These are phyloP conservation scores for Rhodotorula babjevae DNA, from an alignment of 768 basidiomycete genomes.

Conservation along the genomic window DNA sequence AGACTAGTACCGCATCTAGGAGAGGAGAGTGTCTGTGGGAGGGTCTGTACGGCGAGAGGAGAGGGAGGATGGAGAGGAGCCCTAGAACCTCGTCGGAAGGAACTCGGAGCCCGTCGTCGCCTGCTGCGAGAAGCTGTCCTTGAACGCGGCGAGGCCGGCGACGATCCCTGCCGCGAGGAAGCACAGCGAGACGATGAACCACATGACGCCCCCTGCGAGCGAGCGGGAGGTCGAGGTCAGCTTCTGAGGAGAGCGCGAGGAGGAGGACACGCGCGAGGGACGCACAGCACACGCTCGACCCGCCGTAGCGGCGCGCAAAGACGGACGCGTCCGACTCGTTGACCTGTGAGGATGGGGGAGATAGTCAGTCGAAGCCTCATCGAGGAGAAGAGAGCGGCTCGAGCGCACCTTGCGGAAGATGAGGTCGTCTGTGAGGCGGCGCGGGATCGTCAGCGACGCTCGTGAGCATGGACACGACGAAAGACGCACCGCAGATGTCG, in stretches of 20 bases:
- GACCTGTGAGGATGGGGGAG: slow-evolving; percentile 45
- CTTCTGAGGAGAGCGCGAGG: neutral
- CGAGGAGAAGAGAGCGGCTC: slow-evolving; percentile 53
- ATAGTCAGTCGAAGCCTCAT: neutral
- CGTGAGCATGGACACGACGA: too few species aligned
- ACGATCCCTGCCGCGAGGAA: slow-evolving; percentile 73
- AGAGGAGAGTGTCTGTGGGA: neutral
- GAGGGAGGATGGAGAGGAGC: neutral
- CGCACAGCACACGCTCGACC: neutral
- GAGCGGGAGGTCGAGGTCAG: neutral
- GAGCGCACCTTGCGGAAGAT: slow-evolving; percentile 53
- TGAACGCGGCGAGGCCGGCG: slow-evolving; percentile 39
- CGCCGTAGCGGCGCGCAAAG: slow-evolving; percentile 68
- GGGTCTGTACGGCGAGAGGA: neutral
- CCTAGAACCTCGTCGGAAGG: slow-evolving; percentile 32
- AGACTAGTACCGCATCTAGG: neutral
- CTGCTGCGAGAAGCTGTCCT: slow-evolving; percentile 29
- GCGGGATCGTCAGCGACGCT: neutral
- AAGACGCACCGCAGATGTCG: too few species aligned
- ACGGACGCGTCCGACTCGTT: slow-evolving; percentile 82
- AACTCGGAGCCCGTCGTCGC: slow-evolving; percentile 14
- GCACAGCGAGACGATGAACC: slow-evolving; percentile 61
- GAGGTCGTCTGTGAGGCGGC: slow-evolving; percentile 53
- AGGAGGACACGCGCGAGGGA: too few species aligned
- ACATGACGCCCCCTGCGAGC: slow-evolving; percentile 60